Base-by-base conservation (phyloP, 768 basidiomycete genomes). In the Trametes cingulata region DNA sequence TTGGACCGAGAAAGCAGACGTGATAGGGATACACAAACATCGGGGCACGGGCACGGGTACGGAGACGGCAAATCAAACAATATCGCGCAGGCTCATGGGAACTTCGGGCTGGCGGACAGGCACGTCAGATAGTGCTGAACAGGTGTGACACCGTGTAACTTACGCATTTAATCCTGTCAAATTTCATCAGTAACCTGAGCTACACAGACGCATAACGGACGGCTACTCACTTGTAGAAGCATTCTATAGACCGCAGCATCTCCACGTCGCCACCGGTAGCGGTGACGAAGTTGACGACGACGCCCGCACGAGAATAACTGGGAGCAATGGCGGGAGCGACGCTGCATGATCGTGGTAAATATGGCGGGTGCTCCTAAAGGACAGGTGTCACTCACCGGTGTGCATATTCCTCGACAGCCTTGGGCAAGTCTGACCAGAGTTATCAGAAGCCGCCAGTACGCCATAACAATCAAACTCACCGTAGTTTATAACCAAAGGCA, bases 241-340 rank as follows among this genome's bases (percentile, higher is more conserved):
- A 96, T 80, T 98, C 96, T 81, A 98, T 98, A 67, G 91, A 92
- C 70, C 96, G 85, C 63, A 98, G 78, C 95, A 98, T 97, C 78
- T 98, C 96, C 56, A 98, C 95, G 73, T 98, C 96, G 41, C 95
- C 95, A 29, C 95, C 95, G 14, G 94, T 95, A 55, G 95, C 96
- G 57, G 95, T 97, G 62, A 98, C 95, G 68, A 98, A 95, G 74
- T 96, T 98, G 70, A 99, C 83, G 61, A 97, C 83, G 53, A 98
- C 91, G 27, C 96, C 97, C 56, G 93, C 90, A 52, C 93, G 87
- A 40, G 87, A 83, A 71, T 93, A 90, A 73, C 72, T 88, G 48
- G 91, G 84, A n/a, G 92, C 88, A 67, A 93, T 87, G 53, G 94
- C 93, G 55, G 92, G 88, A 19, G 91, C 85, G 66, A 95, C 91